Percentiles rank a stretch among this genome's conserved stretches.
Conservation (phyloP, 1,284 basidiomycete genomes). For the Austroboletus rostrupii region DNA sequence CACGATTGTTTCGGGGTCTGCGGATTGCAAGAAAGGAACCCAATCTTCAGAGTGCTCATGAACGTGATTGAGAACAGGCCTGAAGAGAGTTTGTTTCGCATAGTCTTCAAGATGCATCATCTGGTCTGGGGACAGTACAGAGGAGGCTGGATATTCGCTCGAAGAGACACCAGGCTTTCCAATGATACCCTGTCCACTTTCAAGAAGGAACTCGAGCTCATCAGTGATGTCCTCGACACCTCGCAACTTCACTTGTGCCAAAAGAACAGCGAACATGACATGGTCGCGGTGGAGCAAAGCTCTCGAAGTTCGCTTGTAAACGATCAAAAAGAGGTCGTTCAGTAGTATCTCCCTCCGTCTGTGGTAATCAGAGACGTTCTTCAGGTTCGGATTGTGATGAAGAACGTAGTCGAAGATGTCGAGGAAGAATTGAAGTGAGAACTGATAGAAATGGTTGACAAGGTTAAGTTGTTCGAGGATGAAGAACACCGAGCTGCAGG, state of each 20-base stretch:
- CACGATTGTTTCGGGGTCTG: slow-evolving; percentile 67
- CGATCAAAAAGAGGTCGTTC: slow-evolving; percentile 87
- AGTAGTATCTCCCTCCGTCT: slow-evolving; percentile 81
- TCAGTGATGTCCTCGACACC: slow-evolving; percentile 75
- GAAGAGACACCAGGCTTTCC: slow-evolving; percentile 36
- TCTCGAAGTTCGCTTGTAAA: slow-evolving; percentile 88
- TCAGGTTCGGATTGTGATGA: slow-evolving; percentile 86
- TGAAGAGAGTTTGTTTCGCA: slow-evolving; percentile 71
- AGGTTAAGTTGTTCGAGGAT: slow-evolving; percentile 92
- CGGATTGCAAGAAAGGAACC: slow-evolving; percentile 70
- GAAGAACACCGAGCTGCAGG: slow-evolving; percentile 97
- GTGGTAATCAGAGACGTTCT: slow-evolving; percentile 71
- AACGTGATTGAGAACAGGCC: slow-evolving; percentile 71
- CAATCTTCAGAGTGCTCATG: slow-evolving; percentile 66
- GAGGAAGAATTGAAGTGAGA: slow-evolving; percentile 96
- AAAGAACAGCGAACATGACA: slow-evolving; percentile 84
- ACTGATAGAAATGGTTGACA: slow-evolving; percentile 98
- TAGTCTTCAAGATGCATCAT: slow-evolving; percentile 62
- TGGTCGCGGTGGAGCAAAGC: slow-evolving; percentile 91
- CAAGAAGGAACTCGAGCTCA: slow-evolving; percentile 88
- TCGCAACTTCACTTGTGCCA: slow-evolving; percentile 88
- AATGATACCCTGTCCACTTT: slow-evolving; percentile 73
- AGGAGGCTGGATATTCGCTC: slow-evolving; percentile 37
- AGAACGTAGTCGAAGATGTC: slow-evolving; percentile 97
- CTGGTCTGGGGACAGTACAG: slow-evolving; percentile 65